Evolutionary conservation across 208 protist genomes (phyloP).

Genomic region (Leishmania mexicana): DNA sequence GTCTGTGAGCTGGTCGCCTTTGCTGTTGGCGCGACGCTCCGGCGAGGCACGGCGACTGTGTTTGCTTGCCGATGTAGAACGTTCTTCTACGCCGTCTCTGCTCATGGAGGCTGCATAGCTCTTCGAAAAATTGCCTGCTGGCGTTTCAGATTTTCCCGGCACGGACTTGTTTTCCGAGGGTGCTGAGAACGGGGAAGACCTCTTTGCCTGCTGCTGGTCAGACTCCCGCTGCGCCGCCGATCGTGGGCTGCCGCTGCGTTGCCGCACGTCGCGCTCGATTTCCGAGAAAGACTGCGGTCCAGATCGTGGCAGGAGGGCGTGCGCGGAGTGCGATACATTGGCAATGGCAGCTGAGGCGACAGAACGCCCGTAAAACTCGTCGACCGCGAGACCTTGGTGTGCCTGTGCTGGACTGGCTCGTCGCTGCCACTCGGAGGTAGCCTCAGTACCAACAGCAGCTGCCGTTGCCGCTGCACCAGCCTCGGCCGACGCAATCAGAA

Average conservation of each 20-base stretch:
- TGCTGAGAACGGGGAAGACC: neutral
- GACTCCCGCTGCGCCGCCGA: neutral
- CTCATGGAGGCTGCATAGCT: neutral
- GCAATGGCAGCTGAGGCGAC: neutral
- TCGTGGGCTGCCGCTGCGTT: neutral
- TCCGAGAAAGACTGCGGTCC: neutral
- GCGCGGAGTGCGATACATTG: neutral
- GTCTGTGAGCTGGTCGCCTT: neutral
- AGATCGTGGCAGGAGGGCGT: neutral
- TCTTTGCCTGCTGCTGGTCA: neutral
- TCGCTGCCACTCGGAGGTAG: neutral
- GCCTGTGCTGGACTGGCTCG: neutral
- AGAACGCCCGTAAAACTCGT: neutral
- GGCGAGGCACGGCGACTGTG: neutral
- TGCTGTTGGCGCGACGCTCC: neutral
- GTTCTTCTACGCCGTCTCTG: neutral
- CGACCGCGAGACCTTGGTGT: neutral
- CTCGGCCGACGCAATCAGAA: conserved; percentile 32
- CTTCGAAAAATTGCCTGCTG: neutral
- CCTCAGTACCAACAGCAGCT: neutral
- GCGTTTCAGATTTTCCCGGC: too few relatives aligned
- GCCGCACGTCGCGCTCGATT: neutral
- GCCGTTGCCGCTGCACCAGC: conserved; percentile 14
- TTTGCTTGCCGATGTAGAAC: neutral
- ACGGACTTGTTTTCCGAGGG: neutral